These are phyloP conservation scores for Sporothrix sp. DNA, from an alignment of 2,329 filamentous ascomycete species.

Conservation along the genomic window DNA sequence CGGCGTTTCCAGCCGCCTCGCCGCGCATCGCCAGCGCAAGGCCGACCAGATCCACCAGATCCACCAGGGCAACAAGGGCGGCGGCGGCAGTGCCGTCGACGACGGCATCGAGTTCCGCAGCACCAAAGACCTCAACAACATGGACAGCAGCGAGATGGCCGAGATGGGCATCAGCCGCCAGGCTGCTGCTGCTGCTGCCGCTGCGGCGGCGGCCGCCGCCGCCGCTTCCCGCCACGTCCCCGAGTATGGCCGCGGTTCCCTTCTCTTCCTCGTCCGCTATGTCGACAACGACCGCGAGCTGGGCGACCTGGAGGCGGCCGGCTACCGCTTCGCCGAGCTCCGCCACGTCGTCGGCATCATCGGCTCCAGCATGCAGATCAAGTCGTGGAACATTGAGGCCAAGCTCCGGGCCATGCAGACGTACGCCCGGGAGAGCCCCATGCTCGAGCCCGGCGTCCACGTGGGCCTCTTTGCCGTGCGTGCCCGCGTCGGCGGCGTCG, in stretches of 20 bases:
- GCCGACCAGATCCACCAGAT: not conserved
- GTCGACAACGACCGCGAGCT: slow-evolving; percentile 49
- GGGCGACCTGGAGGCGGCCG: slow-evolving; percentile 55
- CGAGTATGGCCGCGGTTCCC: slow-evolving; percentile 58
- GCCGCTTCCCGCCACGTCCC: not conserved
- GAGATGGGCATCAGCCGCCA: slow-evolving; percentile 30
- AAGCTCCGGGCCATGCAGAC: slow-evolving; percentile 56
- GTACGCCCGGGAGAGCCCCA: slow-evolving; percentile 39
- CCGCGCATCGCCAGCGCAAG: not conserved
- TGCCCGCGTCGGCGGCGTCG: slow-evolving; percentile 40
- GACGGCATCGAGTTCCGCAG: slow-evolving; percentile 10
- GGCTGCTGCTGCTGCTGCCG: not conserved
- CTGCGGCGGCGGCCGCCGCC: not conserved
- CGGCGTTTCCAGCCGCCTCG: not conserved
- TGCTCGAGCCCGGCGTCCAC: slow-evolving; percentile 44
- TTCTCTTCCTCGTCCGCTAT: slow-evolving; percentile 68
- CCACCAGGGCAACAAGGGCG: no score
- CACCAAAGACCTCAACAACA: slow-evolving; percentile 3
- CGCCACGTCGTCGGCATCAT: slow-evolving; percentile 60
- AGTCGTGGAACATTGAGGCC: slow-evolving; percentile 47
- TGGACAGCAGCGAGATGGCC: slow-evolving; percentile 25
- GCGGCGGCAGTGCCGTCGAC: slow-evolving; percentile 19
- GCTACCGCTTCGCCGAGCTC: slow-evolving; percentile 67
- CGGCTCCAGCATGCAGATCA: slow-evolving; percentile 64
- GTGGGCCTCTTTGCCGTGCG: slow-evolving; percentile 49